A percentile compares a stretch with the other conserved stretches of the same genome.
These are phyloP conservation scores for Madurella mycetomatis DNA, from an alignment of 2,329 filamentous ascomycete genomes.

Conservation along the genomic window DNA sequence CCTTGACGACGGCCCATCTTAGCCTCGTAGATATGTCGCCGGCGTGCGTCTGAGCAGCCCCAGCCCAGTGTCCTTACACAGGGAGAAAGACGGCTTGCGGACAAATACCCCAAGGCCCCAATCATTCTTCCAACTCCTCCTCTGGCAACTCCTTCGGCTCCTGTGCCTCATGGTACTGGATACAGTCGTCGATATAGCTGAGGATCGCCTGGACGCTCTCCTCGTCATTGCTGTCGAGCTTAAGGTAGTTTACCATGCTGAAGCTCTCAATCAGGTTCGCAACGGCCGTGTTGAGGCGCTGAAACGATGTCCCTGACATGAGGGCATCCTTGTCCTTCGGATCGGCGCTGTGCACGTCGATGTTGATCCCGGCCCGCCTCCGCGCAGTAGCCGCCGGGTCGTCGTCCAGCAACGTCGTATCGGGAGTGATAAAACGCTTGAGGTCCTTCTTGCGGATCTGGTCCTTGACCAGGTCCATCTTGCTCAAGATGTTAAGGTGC, in stretches of 20 bases:
- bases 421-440: constrained; percentile 85
- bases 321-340: constrained; percentile 63
- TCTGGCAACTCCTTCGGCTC: constrained; percentile 80
- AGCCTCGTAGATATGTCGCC: no score
- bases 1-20: no score
- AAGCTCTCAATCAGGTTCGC: constrained; percentile 92
- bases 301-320: constrained; percentile 78
- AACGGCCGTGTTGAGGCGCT: constrained; percentile 79
- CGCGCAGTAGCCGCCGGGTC: constrained; percentile 56
- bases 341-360: constrained; percentile 51
- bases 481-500: constrained; percentile 92
- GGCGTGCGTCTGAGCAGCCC: no score
- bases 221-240: constrained; percentile 84
- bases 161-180: constrained; percentile 89
- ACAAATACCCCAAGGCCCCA: background rate
- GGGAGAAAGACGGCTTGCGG: background rate
- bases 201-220: constrained; percentile 81
- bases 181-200: constrained; percentile 91
- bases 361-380: constrained; percentile 41
- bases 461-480: constrained; percentile 95
- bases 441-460: constrained; percentile 83
- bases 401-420: constrained; percentile 76
- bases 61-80: no score
- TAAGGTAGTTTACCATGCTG: constrained; percentile 94
- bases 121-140: constrained; percentile 45